phyloP scores from a whole-genome alignment of 2,329 filamentous ascomycete species.

The Colletotrichum brevisporum region DNA sequence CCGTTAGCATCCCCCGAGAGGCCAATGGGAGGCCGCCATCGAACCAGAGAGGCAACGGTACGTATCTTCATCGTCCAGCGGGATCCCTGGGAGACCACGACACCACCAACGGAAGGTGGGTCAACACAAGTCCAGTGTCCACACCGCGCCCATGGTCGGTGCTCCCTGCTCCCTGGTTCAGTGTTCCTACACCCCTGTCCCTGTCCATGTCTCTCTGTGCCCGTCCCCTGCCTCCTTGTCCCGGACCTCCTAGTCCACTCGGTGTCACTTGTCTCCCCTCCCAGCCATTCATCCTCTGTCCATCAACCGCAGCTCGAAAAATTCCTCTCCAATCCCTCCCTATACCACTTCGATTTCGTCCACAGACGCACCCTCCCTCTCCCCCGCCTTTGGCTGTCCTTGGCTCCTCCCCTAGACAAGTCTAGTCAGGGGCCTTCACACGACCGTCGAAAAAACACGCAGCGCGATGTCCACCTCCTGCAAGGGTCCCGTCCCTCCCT shows the following conservation, averaged over 20 bases:
- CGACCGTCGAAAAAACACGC: conserved; percentile 24
- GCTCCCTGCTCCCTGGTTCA: conserved; percentile 22
- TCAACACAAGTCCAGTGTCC: conserved; percentile 6
- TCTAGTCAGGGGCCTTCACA: conserved; percentile 38
- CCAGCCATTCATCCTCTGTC: conserved; percentile 37
- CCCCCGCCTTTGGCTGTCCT: conserved; percentile 36
- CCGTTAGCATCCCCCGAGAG: conserved; percentile 19
- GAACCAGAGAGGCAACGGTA: conserved; percentile 27
- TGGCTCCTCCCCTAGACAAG: conserved; percentile 36
- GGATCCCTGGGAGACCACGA: neutral
- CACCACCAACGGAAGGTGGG: neutral
- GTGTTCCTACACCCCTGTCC: conserved; percentile 8
- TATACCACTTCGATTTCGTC: conserved; percentile 26
- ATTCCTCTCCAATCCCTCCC: conserved; percentile 38
- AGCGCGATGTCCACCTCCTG: conserved; percentile 35
- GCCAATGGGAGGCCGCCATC: conserved; percentile 15
- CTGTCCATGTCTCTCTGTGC: conserved; percentile 1
- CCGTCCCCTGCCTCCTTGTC: conserved; percentile 29
- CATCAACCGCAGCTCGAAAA: conserved; percentile 38
- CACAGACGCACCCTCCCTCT: conserved; percentile 29
- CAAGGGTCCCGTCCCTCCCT: conserved; percentile 39
- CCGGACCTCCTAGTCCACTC: conserved; percentile 31
- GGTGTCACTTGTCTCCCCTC: conserved; percentile 39
- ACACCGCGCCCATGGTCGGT: conserved; percentile 14
- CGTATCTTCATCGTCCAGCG: conserved; percentile 16